A percentile compares a stretch with the other conserved stretches of the same genome.
phyloP scores from a whole-genome alignment of 352 stramenopile genomes.

The Phytopythium helicoides region DNA sequence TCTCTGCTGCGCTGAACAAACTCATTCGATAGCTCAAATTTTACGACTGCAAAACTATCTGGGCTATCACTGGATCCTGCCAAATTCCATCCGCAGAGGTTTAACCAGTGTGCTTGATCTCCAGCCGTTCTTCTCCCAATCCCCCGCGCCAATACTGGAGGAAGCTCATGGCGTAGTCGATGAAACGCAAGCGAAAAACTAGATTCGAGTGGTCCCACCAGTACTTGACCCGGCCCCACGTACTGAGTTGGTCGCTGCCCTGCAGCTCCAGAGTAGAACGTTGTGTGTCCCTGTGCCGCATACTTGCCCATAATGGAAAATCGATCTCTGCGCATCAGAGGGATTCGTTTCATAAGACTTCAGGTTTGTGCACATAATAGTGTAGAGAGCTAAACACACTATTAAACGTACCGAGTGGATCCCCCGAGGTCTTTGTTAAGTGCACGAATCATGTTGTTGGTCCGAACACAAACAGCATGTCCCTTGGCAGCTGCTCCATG shows the following conservation, averaged over 20 bases:
- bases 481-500: slow-evolving; percentile 79
- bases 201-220: slow-evolving; percentile 73
- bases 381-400: not conserved
- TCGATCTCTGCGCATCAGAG: slow-evolving; percentile 35
- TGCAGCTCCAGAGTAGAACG: slow-evolving; percentile 26
- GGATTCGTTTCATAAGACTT: too few species aligned
- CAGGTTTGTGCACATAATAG: too few species aligned
- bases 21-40: slow-evolving; percentile 27
- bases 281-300: slow-evolving; percentile 57
- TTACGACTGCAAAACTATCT: too few species aligned
- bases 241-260: slow-evolving; percentile 2
- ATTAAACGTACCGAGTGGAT: slow-evolving; percentile 44
- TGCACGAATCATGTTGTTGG: slow-evolving; percentile 89
- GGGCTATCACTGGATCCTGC: not conserved
- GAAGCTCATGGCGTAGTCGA: slow-evolving; percentile 51
- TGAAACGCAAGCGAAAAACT: slow-evolving; percentile 47
- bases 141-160: slow-evolving; percentile 27
- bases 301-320: slow-evolving; percentile 79
- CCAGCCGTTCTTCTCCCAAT: slow-evolving; percentile 23
- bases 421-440: slow-evolving; percentile 89
- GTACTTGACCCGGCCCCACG: slow-evolving; percentile 32
- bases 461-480: slow-evolving; percentile 92
- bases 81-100: not conserved
- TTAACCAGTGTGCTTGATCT: slow-evolving; percentile 39
- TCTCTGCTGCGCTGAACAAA: slow-evolving; percentile 41